These are phyloP conservation scores for Chaetoceros tenuissimus DNA, from an alignment of 108 stramenopile genomes.

Conservation along the genomic window DNA sequence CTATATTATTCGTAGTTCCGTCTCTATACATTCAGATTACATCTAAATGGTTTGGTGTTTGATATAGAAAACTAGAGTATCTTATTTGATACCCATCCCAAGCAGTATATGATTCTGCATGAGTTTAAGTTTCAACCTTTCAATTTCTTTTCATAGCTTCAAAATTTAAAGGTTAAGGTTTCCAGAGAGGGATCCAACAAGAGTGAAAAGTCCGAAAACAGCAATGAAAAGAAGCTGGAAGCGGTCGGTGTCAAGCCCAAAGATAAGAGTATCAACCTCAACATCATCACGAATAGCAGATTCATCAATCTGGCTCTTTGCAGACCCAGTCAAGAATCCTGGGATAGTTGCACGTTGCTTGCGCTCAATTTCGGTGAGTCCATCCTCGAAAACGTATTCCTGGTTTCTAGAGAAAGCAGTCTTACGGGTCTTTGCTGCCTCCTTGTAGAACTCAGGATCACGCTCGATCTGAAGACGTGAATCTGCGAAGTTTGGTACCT, in stretches of 20 bases:
- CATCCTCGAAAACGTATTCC: constrained; percentile 39
- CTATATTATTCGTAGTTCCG: no score
- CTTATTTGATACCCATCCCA: no score
- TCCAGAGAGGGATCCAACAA: constrained; percentile 37
- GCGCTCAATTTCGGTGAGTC: constrained; percentile 46
- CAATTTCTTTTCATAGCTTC: no score
- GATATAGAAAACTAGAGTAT: no score
- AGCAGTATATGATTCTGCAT: no score
- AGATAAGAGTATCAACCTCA: constrained; percentile 16
- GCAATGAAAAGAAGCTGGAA: constrained; percentile 48
- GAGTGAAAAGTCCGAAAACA: constrained; percentile 37
- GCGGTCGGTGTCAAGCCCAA: constrained; percentile 29
- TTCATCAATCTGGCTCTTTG: constrained; percentile 29
- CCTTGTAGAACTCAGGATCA: constrained; percentile 28
- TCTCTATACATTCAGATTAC: no score
- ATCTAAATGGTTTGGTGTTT: no score
- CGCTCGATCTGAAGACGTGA: constrained; percentile 16
- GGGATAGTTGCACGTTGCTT: constrained; percentile 34
- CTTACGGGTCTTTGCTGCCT: constrained; percentile 30
- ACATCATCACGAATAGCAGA: constrained; percentile 37
- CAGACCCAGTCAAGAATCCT: constrained; percentile 46
- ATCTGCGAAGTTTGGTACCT: constrained; percentile 22
- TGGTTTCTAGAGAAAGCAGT: background rate
- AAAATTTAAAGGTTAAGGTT: constrained; percentile 11
- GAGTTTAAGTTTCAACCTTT: no score